Conservation (phyloP, 345 rosid genomes). For the Bruguiera parviflora region DNA sequence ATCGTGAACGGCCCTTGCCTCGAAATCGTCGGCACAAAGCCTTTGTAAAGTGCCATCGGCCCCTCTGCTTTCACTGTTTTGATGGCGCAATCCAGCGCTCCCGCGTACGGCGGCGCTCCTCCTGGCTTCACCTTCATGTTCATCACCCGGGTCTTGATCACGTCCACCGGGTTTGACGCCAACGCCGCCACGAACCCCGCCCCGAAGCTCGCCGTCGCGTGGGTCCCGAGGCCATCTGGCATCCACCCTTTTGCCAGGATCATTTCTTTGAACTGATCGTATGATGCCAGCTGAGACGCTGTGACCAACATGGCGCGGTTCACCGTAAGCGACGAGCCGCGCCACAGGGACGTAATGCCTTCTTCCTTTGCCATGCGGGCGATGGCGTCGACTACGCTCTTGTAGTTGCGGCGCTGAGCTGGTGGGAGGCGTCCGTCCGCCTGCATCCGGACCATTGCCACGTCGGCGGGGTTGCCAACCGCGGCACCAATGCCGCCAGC, state of each 20-base stretch:
- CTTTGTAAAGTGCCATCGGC: constrained; percentile 73
- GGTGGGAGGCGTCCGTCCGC: constrained; percentile 79
- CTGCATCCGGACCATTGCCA: constrained; percentile 95
- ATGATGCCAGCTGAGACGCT: constrained; percentile 76
- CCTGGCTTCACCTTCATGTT: constrained; percentile 78
- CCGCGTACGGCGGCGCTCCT: constrained; percentile 56
- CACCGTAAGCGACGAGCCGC: constrained; percentile 74
- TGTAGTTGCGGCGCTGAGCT: constrained; percentile 66
- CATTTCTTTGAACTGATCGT: constrained; percentile 74
- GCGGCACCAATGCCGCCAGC: constrained; percentile 85
- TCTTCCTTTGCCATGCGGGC: constrained; percentile 61
- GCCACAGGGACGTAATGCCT: constrained; percentile 78
- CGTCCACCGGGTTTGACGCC: constrained; percentile 79
- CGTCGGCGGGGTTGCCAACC: constrained; percentile 87
- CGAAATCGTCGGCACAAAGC: constrained; percentile 77
- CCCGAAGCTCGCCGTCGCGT: constrained; percentile 70
- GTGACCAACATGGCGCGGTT: constrained; percentile 90
- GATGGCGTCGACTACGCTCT: constrained; percentile 71
- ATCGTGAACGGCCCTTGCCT: constrained; percentile 90
- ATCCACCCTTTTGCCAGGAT: constrained; percentile 47
- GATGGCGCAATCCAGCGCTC: constrained; percentile 69
- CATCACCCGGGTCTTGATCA: constrained; percentile 86
- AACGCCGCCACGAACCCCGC: constrained; percentile 88
- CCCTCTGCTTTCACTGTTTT: constrained; percentile 81
- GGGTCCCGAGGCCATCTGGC: constrained; percentile 70